phyloP scores from a whole-genome alignment of 176 grass and related monocot genomes.

The Carex kokanica region DNA sequence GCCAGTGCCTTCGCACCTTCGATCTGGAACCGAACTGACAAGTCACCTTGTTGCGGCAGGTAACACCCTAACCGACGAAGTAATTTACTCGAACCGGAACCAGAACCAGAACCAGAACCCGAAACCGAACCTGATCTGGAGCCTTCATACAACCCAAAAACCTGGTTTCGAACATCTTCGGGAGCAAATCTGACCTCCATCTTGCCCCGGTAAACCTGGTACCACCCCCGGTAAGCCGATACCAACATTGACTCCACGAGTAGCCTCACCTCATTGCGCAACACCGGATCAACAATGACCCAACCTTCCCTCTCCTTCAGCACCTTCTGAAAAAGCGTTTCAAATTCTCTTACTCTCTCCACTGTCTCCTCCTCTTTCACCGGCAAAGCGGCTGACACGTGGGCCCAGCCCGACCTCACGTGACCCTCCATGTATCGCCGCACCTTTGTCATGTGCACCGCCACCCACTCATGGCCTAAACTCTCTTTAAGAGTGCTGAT shows the following conservation, averaged over 20 bases:
- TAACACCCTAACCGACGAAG: neutral
- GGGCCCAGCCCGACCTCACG: conserved; percentile 40
- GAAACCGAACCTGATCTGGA: neutral
- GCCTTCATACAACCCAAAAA: neutral
- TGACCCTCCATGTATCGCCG: conserved; percentile 39
- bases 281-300: conserved; percentile 45
- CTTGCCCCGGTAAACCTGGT: conserved; percentile 24
- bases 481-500: conserved; percentile 20
- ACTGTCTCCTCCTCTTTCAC: conserved; percentile 31
- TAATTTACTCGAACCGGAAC: neutral
- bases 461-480: conserved; percentile 49
- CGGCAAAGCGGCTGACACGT: conserved; percentile 8
- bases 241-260: conserved; percentile 38
- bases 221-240: conserved; percentile 51
- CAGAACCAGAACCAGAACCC: neutral
- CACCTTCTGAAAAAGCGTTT: neutral
- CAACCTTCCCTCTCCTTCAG: conserved; percentile 34
- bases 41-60: neutral
- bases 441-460: conserved; percentile 35
- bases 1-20: neutral
- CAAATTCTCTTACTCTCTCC: conserved; percentile 24
- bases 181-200: conserved; percentile 28
- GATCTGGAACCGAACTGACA: conserved; percentile 1
- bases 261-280: conserved; percentile 29
- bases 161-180: conserved; percentile 22